phyloP scores from a whole-genome alignment of 768 basidiomycete species.

The Cubamyces sp. region DNA sequence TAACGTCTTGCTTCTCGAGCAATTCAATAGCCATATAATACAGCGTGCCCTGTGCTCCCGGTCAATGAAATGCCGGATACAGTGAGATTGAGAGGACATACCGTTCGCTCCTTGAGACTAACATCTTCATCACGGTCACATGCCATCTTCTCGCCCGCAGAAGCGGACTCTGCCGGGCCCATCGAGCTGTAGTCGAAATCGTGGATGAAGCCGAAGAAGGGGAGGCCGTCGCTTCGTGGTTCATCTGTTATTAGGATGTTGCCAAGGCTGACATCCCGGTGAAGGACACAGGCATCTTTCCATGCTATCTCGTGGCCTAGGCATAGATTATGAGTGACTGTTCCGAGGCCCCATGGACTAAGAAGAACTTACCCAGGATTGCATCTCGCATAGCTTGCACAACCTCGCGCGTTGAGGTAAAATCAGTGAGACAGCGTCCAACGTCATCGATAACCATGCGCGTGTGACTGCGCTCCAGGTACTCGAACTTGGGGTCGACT shows the following conservation, averaged over 20 bases:
- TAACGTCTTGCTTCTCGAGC: neutral
- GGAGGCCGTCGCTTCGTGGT: neutral
- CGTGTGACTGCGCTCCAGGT: conserved; percentile 19
- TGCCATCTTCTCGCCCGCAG: neutral
- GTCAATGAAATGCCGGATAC: neutral
- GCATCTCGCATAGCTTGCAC: conserved; percentile 5
- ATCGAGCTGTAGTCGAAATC: conserved; percentile 25
- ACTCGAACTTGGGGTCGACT: neutral
- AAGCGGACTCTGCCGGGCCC: neutral
- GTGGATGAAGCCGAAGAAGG: conserved; percentile 16
- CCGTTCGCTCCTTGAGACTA: conserved; percentile 6
- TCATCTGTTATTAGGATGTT: conserved; percentile 20
- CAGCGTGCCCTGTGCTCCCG: neutral
- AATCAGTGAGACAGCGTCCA: conserved; percentile 4
- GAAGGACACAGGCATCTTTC: conserved; percentile 13
- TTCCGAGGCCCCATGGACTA: neutral
- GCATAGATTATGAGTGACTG: neutral
- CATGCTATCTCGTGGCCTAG: conserved; percentile 18
- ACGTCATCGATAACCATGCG: conserved; percentile 16
- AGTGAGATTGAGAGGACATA: neutral
- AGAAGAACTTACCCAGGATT: conserved; percentile 1
- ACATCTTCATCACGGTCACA: neutral
- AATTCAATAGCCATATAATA: conserved; percentile 14
- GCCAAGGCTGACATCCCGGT: conserved; percentile 25
- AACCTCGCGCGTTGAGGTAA: conserved; percentile 1